Percentiles rank a stretch among this genome's conserved stretches.
These are phyloP conservation scores for Phytophthora idaei DNA, from an alignment of 352 stramenopile genomes.

Conservation along the genomic window DNA sequence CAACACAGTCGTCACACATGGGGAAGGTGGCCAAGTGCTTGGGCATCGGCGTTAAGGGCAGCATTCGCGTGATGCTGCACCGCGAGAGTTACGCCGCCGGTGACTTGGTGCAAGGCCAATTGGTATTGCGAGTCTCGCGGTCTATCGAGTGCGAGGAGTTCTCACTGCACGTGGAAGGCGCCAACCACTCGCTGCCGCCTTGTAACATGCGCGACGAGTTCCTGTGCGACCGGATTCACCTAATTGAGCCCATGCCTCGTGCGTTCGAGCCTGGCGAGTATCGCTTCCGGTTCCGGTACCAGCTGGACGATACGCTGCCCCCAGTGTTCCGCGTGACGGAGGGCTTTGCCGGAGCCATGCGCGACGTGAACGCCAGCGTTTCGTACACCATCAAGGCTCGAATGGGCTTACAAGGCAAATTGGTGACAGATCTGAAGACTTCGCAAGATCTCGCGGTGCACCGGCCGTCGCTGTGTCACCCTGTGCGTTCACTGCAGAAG, in stretches of 20 bases:
- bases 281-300: constrained; percentile 30
- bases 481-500: constrained; percentile 28
- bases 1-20: constrained; percentile 17
- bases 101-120: constrained; percentile 32
- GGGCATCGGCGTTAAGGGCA: constrained; percentile 27
- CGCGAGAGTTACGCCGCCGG: constrained; percentile 32
- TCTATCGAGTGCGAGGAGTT: constrained; percentile 29
- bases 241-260: constrained; percentile 16
- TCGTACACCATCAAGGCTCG: constrained; percentile 70
- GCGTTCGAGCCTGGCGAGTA: constrained; percentile 32
- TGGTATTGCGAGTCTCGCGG: constrained; percentile 24
- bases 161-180: constrained; percentile 28
- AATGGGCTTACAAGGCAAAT: constrained; percentile 54
- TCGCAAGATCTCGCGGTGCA: constrained; percentile 22
- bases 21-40: constrained; percentile 32
- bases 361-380: constrained; percentile 59
- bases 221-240: constrained; percentile 20
- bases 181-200: constrained; percentile 26
- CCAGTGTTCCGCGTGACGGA: constrained; percentile 39
- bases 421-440: constrained; percentile 64
- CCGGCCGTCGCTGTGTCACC: constrained; percentile 28
- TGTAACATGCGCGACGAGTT: constrained; percentile 30
- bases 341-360: constrained; percentile 19
- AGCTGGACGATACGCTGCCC: constrained; percentile 48
- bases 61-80: constrained; percentile 20